Percentiles rank a stretch among this genome's conserved stretches.
These are phyloP conservation scores for Pseudogymnoascus sp. DNA, from an alignment of 2,329 filamentous ascomycete species.

Conservation along the genomic window DNA sequence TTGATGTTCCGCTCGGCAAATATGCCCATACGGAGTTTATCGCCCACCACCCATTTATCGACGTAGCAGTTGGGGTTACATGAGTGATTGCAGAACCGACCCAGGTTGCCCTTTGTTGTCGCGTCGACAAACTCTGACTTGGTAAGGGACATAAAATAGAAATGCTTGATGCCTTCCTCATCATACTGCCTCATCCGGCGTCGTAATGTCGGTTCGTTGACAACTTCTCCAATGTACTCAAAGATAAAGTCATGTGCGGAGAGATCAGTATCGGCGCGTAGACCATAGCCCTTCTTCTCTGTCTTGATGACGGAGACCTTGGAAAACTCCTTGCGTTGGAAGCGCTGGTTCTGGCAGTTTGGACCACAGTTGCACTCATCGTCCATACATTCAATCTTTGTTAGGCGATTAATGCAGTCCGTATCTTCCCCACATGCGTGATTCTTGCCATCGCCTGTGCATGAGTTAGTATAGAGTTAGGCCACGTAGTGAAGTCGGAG, in stretches of 20 bases:
- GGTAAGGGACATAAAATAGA: conserved; percentile 99
- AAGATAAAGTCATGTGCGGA: conserved; percentile 86
- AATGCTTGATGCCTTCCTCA: conserved; percentile 94
- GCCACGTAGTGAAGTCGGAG: conserved; percentile 1
- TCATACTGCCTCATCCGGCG: conserved; percentile 90
- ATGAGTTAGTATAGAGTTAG: conserved; percentile 26
- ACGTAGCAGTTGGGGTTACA: conserved; percentile 99
- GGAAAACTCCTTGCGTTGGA: conserved; percentile 83
- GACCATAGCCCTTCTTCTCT: conserved; percentile 92
- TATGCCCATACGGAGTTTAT: conserved; percentile 97
- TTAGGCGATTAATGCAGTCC: conserved; percentile 96
- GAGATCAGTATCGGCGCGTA: conserved; percentile 72
- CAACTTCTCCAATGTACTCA: conserved; percentile 97
- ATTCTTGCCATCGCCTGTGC: conserved; percentile 55
- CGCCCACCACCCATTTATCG: conserved; percentile 97
- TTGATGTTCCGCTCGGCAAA: conserved; percentile 81
- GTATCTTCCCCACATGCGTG: conserved; percentile 90
- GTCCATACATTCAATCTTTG: conserved; percentile 88
- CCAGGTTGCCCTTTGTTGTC: conserved; percentile 91
- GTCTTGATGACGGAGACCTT: conserved; percentile 93
- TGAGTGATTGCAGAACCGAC: conserved; percentile 96
- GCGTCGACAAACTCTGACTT: conserved; percentile 97
- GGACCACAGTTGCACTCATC: conserved; percentile 80
- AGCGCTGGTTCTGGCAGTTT: conserved; percentile 88
- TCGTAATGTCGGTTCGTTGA: conserved; percentile 84